A percentile compares a stretch with the other conserved stretches of the same genome.
These are phyloP conservation scores for Mycena latifolia DNA, from an alignment of 768 basidiomycete genomes.

Conservation along the genomic window DNA sequence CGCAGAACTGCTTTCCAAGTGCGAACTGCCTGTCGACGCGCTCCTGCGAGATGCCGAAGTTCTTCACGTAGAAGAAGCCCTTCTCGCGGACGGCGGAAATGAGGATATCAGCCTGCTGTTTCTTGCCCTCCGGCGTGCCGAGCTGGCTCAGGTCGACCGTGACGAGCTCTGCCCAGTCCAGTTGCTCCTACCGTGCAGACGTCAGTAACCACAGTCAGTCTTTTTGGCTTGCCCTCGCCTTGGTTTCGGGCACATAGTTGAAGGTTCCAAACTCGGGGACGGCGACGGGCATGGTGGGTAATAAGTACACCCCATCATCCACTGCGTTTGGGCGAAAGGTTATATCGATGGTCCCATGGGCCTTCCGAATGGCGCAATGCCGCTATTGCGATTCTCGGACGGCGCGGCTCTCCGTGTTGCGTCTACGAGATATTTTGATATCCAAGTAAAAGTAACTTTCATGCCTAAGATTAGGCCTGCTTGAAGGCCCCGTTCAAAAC, in stretches of 20 bases:
- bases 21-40: conserved; percentile 62
- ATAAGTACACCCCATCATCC: too few relatives aligned
- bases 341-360: too few relatives aligned
- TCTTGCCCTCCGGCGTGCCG: conserved; percentile 55
- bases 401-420: too few relatives aligned
- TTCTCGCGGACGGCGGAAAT: conserved; percentile 60
- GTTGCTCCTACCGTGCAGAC: conserved; percentile 49
- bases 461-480: too few relatives aligned
- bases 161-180: conserved; percentile 63
- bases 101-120: conserved; percentile 55
- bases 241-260: conserved; percentile 55
- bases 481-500: too few relatives aligned
- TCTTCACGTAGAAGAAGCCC: conserved; percentile 65
- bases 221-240: conserved; percentile 38
- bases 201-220: conserved; percentile 50
- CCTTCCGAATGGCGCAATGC: too few relatives aligned
- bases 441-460: too few relatives aligned
- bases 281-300: conserved; percentile 51
- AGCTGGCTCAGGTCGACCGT: conserved; percentile 59
- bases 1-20: conserved; percentile 60
- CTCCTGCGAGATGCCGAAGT: conserved; percentile 62
- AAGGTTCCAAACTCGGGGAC: conserved; percentile 54
- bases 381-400: too few relatives aligned
- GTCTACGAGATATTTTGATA: too few relatives aligned
- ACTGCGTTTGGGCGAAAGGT: too few relatives aligned